Evolutionary conservation across 192 early-diverging fungal species (phyloP), one percentile per base, ranked within the genome.

Genomic region (Coemansia sp.): DNA sequence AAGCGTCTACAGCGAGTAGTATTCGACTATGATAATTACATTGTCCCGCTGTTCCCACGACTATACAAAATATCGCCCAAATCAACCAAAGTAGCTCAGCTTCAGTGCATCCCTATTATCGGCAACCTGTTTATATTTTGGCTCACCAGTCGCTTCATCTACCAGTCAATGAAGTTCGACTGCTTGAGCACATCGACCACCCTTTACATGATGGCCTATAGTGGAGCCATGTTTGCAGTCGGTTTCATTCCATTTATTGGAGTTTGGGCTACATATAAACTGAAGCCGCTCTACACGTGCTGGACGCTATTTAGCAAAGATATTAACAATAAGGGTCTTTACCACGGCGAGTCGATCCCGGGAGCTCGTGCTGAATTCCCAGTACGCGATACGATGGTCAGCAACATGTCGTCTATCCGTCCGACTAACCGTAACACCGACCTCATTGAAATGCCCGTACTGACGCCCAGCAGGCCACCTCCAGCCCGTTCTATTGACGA

Each of bases 201-300:
- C 2, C 5, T 69, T 13, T 40, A 64, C 18, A 73, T 84, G 81
- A 12, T 64, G 9, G 73, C 69, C 0, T 44, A 72, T 6, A 39
- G 46, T 18, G 10, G 68, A 8, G 3, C 55, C 5, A 70, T 72
- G 65, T 60, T 84, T 52, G 34, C 79, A 1, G 5, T 78, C 1
- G 81, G 81, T 6, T 79, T 84, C 52, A 71, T 84, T 27, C 81
- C 81, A 12, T 84, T 84, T 50, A 43, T 73, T 29, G 75, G 72
- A 29, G 81, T 84, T 41, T 84, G 74, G 73, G 60, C 71, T 22
- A 64, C 68, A 16, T 79, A 79, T 40, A 73, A 64, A 44, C 12
- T 73, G 41, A 64, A 72, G 29, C 81, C 81, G 15, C 60, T 84
- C 15, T 72, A 79, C 53, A 60, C 41, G 50, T 75, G 72, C 67